These are phyloP conservation scores for Naumovozyma castellii DNA, from an alignment of 805 yeast species.

Conservation along the genomic window DNA sequence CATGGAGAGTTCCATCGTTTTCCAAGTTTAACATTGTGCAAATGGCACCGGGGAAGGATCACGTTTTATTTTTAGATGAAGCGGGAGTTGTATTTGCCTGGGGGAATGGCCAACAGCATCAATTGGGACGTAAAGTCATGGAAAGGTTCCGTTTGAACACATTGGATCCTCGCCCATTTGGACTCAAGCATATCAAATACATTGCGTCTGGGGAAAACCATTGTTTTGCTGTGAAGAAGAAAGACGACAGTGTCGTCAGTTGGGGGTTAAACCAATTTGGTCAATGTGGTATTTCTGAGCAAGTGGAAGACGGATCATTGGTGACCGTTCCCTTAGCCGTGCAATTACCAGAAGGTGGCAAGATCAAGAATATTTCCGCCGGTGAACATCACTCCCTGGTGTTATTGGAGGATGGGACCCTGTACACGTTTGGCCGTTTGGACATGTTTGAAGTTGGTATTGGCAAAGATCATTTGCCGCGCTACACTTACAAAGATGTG, in stretches of 20 bases:
- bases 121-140: conserved; percentile 76
- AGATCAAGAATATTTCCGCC: conserved; percentile 57
- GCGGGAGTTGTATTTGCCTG: conserved; percentile 88
- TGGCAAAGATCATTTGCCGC: conserved; percentile 55
- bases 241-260: conserved; percentile 57
- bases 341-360: conserved; percentile 42
- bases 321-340: conserved; percentile 71
- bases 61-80: conserved; percentile 69
- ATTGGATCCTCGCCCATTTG: conserved; percentile 74
- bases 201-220: conserved; percentile 94
- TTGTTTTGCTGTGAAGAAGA: conserved; percentile 74
- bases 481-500: conserved; percentile 60
- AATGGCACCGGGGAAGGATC: conserved; percentile 89
- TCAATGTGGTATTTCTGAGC: conserved; percentile 79
- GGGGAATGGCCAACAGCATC: conserved; percentile 95
- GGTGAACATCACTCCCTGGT: conserved; percentile 94
- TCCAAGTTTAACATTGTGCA: conserved; percentile 61
- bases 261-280: conserved; percentile 98
- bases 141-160: conserved; percentile 70
- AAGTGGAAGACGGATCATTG: conserved; percentile 77
- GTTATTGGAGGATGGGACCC: conserved; percentile 57
- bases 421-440: conserved; percentile 80
- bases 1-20: conserved; percentile 44
- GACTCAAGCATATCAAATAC: conserved; percentile 65
- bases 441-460: conserved; percentile 93